Evolutionary conservation across 1,284 basidiomycete genomes (phyloP).

Genomic region (Tremellales sp.): DNA sequence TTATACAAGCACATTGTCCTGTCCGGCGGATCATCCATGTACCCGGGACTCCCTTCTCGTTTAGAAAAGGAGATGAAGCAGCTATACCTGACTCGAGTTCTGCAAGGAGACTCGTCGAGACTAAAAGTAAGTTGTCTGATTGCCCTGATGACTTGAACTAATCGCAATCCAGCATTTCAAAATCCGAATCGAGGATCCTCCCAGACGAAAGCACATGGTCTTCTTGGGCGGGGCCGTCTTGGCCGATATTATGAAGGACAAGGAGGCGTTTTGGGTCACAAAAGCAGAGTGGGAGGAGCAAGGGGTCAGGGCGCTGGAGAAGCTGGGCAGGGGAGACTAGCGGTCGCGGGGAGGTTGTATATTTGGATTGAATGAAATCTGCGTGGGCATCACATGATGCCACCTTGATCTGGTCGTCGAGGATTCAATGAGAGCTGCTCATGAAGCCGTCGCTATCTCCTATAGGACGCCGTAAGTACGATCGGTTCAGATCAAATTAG

Average conservation of each 20-base stretch:
- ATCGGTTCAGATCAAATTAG: too few relatives aligned
- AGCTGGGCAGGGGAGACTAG: slow-evolving; percentile 56
- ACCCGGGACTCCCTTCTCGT: slow-evolving; percentile 92
- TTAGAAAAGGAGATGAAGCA: slow-evolving; percentile 99
- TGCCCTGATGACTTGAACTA: background rate
- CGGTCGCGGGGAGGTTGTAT: background rate
- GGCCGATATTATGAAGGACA: slow-evolving; percentile 96
- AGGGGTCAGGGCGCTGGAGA: slow-evolving; percentile 74
- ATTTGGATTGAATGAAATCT: slow-evolving; percentile 13
- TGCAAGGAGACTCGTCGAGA: slow-evolving; percentile 77
- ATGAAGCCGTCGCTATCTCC: background rate
- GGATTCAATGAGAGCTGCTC: too few relatives aligned
- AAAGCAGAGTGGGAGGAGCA: slow-evolving; percentile 91
- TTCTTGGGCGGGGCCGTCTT: slow-evolving; percentile 95
- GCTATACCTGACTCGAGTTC: slow-evolving; percentile 84
- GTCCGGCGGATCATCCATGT: slow-evolving; percentile 97
- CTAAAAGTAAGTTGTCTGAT: slow-evolving; percentile 65
- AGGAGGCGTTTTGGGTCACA: slow-evolving; percentile 92
- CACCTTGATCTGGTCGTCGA: too few relatives aligned
- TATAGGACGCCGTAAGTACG: background rate
- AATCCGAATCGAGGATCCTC: slow-evolving; percentile 96
- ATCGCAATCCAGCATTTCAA: slow-evolving; percentile 81
- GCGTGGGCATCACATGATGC: too few relatives aligned
- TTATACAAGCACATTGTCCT: slow-evolving; percentile 98
- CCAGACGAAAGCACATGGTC: slow-evolving; percentile 97